A percentile compares a stretch with the other conserved stretches of the same genome.
phyloP scores from a whole-genome alignment of 2,329 filamentous ascomycete species.

The Fusarium newnesense region DNA sequence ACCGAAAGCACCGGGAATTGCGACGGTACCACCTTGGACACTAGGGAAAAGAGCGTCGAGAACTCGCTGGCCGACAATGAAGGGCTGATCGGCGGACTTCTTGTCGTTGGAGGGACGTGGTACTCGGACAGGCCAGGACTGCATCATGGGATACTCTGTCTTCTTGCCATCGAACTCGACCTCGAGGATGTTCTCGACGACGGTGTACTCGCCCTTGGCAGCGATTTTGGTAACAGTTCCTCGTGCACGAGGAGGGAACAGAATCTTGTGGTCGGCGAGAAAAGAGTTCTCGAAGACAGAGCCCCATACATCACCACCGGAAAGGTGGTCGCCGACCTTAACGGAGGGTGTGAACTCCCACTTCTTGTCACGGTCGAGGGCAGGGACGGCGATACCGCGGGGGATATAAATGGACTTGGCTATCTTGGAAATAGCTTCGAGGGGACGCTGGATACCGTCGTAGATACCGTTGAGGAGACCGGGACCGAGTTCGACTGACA shows the following conservation, averaged over 20 bases:
- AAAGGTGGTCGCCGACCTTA: constrained; percentile 97
- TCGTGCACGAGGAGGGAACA: constrained; percentile 87
- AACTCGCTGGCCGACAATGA: constrained; percentile 96
- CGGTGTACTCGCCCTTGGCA: constrained; percentile 90
- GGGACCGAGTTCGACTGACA: constrained; percentile 96
- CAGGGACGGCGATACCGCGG: constrained; percentile 87
- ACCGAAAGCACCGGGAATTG: too few species aligned
- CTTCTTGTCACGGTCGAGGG: constrained; percentile 89
- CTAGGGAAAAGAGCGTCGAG: constrained; percentile 95
- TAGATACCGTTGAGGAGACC: constrained; percentile 99
- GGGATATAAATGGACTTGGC: constrained; percentile 97
- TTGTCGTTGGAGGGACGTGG: constrained; percentile 93
- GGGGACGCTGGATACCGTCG: constrained; percentile 96
- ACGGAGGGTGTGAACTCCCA: constrained; percentile 94
- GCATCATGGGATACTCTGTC: constrained; percentile 97
- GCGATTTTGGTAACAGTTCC: constrained; percentile 94
- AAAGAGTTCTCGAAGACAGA: constrained; percentile 96
- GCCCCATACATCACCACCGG: constrained; percentile 96
- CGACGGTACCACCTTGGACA: constrained; percentile 97
- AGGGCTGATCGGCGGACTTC: constrained; percentile 86
- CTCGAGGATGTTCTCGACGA: constrained; percentile 92
- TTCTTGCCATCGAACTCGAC: constrained; percentile 98
- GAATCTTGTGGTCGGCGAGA: constrained; percentile 90
- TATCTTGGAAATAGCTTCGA: constrained; percentile 81
- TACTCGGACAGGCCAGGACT: constrained; percentile 97